phyloP scores from a whole-genome alignment of 805 yeast species.

The Maudiozyma pseudohumilis region DNA sequence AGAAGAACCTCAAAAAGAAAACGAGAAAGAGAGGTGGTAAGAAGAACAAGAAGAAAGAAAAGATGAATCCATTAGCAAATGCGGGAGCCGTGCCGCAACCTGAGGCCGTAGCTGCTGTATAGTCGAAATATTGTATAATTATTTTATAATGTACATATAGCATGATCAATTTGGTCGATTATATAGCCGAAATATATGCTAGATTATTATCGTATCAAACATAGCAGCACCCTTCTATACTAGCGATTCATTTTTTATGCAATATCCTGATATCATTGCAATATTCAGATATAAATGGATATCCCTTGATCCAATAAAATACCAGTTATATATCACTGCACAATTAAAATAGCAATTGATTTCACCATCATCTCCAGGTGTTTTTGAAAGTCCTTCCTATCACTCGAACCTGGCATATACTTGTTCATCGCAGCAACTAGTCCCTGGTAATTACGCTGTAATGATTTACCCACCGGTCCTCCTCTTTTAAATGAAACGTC shows the following conservation, averaged over 20 bases:
- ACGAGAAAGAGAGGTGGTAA: constrained; percentile 31
- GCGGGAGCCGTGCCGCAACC: constrained; percentile 11
- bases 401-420: constrained; percentile 9
- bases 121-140: too few relatives aligned
- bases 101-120: neutral
- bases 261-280: too few relatives aligned
- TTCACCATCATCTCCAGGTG: constrained; percentile 16
- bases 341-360: constrained; percentile 15
- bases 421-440: constrained; percentile 15
- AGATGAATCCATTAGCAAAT: constrained; percentile 13
- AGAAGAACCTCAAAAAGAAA: constrained; percentile 24
- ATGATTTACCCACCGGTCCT: constrained; percentile 29
- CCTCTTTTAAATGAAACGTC: constrained; percentile 26
- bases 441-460: constrained; percentile 15
- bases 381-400: constrained; percentile 9
- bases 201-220: too few relatives aligned
- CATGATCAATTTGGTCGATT: too few relatives aligned
- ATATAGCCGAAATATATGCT: too few relatives aligned
- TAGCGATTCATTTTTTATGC: too few relatives aligned
- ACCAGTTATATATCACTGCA: too few relatives aligned
- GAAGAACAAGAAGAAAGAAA: constrained; percentile 23
- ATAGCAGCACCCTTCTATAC: too few relatives aligned
- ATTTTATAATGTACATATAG: too few relatives aligned
- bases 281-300: too few relatives aligned
- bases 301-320: too few relatives aligned